Percentiles rank a stretch among this genome's conserved stretches.
These are phyloP conservation scores for Nitzschia putrida DNA, from an alignment of 108 stramenopile genomes.

Conservation along the genomic window DNA sequence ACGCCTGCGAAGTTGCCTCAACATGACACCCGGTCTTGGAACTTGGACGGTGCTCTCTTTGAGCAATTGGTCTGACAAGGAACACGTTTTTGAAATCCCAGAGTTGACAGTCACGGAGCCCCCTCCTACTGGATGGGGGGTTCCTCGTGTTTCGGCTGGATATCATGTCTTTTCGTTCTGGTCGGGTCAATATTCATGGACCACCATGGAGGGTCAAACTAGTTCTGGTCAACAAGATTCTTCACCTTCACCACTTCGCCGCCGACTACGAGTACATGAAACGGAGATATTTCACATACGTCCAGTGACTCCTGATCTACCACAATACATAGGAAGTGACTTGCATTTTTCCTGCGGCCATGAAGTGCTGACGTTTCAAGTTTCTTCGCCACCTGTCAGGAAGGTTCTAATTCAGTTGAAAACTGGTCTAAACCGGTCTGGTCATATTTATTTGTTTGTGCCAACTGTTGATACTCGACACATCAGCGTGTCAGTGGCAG, in stretches of 20 bases:
- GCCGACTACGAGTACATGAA: slow-evolving; percentile 66
- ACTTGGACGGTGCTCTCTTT: slow-evolving; percentile 84
- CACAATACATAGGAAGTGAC: slow-evolving; percentile 89
- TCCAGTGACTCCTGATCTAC: slow-evolving; percentile 64
- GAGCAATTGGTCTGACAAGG: slow-evolving; percentile 77
- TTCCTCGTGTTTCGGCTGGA: slow-evolving; percentile 36
- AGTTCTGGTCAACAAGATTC: slow-evolving; percentile 24
- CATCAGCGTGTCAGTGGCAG: slow-evolving; percentile 49
- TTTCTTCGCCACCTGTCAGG: neutral
- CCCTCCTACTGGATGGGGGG: slow-evolving; percentile 40
- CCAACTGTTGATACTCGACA: slow-evolving; percentile 44
- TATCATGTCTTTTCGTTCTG: slow-evolving; percentile 88
- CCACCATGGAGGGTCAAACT: slow-evolving; percentile 27
- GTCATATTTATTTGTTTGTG: slow-evolving; percentile 67
- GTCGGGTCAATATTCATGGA: slow-evolving; percentile 79
- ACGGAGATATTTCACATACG: slow-evolving; percentile 87
- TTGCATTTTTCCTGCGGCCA: slow-evolving; percentile 90
- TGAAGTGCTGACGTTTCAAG: slow-evolving; percentile 71
- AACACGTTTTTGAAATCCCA: slow-evolving; percentile 49
- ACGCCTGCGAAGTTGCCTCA: slow-evolving; percentile 74
- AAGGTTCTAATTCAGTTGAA: slow-evolving; percentile 51
- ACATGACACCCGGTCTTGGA: slow-evolving; percentile 78
- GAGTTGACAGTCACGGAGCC: slow-evolving; percentile 42
- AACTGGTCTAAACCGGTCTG: slow-evolving; percentile 57
- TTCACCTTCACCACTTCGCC: slow-evolving; percentile 56